Base-by-base conservation (phyloP, 352 stramenopile species). In the Phytopythium cucurbitacearum region DNA sequence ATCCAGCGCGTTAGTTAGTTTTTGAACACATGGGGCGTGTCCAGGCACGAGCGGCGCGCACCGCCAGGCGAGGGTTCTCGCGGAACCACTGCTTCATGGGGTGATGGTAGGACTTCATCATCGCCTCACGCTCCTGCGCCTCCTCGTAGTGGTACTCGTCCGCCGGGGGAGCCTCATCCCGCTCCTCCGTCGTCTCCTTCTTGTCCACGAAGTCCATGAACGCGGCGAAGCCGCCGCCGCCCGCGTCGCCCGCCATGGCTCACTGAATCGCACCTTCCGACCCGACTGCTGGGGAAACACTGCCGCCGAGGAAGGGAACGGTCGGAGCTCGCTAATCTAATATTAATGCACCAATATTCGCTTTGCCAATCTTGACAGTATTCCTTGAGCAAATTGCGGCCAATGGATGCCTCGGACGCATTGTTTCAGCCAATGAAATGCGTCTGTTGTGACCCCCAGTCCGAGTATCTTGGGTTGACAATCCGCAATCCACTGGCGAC, bases 81-180 rank as follows among this genome's bases (percentile, higher is more conserved):
- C 71, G 65, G 58, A 93, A 96, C 87, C 87, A 96, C 56, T 84
- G 80, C 68, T 93, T 94, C 85, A 95, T 93, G 0, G 83, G 79
- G 50, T 82, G 74, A 62, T 94, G 80, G 60, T 93, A 91, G 50
- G 39, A 87, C 69, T 91, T 89, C 82, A 94, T 91, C 82, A 95
- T 91, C 13, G 84, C 83, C 64, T 94, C 79, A 45, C 80, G 81
- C 64, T 96, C 87, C 59, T 91, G 78, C 65, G 86, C 69, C 56
- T 95, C 87, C 60, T 96, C 87, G 53, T 94, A 90, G 42, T 71
- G 53, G 59, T 92, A 92, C 50, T 78, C 73, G 48, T 93, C 82
- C 43, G 53, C 42, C 5, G 16, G 12, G 6, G 6, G 12, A 33
- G 36, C 16, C 3, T 57, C 11, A 2, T 40, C 13, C 33, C 2